Evolutionary conservation across 768 basidiomycete species (phyloP).

Genomic region (Phanerochaete sordida): DNA sequence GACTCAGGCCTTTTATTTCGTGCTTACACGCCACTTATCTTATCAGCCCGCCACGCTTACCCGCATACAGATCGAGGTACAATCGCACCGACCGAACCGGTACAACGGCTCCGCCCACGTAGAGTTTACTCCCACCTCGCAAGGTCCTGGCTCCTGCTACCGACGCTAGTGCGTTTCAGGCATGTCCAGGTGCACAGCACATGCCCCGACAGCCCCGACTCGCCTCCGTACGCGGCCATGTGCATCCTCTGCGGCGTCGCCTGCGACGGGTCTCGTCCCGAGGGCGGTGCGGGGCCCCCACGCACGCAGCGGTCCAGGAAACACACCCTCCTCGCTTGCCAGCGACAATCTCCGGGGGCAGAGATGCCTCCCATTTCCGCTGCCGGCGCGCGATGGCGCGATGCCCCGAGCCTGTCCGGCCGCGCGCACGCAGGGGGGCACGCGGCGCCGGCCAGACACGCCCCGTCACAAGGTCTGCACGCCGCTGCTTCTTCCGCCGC

Average conservation of each 20-base stretch:
- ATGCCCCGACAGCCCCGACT: too few relatives aligned
- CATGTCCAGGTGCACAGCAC: not conserved
- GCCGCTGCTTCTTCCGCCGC: not conserved
- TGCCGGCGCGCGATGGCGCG: too few relatives aligned
- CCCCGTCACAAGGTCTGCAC: not conserved
- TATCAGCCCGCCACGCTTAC: not conserved
- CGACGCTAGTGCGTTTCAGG: not conserved
- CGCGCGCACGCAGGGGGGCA: not conserved
- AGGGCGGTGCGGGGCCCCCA: too few relatives aligned
- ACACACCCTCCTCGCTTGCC: too few relatives aligned
- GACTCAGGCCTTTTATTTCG: not conserved
- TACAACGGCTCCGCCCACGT: not conserved
- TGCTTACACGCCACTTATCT: not conserved
- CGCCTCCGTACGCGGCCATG: too few relatives aligned
- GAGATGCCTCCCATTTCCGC: not conserved
- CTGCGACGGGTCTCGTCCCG: too few relatives aligned
- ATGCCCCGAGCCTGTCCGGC: too few relatives aligned
- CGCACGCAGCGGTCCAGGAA: too few relatives aligned
- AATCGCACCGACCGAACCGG: not conserved
- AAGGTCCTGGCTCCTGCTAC: not conserved
- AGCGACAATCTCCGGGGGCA: not conserved
- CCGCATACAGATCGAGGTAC: not conserved
- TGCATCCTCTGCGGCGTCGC: too few relatives aligned
- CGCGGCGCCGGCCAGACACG: not conserved
- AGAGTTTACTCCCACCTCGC: not conserved